phyloP scores from a whole-genome alignment of 192 early-diverging fungal species.

The Piromyces finnis region DNA sequence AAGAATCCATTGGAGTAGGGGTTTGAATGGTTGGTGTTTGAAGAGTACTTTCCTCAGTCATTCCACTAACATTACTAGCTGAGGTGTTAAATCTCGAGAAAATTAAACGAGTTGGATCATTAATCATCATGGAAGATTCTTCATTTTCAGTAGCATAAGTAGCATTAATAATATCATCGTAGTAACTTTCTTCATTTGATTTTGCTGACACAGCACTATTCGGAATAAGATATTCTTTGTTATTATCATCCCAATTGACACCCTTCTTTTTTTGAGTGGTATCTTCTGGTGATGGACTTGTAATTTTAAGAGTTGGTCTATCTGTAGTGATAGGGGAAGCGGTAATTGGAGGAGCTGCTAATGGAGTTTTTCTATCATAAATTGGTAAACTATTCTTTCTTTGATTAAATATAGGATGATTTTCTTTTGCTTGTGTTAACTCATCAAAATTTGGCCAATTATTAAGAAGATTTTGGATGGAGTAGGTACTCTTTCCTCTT shows the following conservation, averaged over 20 bases:
- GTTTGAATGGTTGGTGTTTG: background rate
- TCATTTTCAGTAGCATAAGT: background rate
- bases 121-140: background rate
- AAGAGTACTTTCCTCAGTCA: background rate
- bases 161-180: background rate
- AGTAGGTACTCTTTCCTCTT: background rate
- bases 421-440: background rate
- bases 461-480: background rate
- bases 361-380: background rate
- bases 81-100: background rate
- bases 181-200: background rate
- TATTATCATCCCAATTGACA: background rate
- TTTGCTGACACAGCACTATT: background rate
- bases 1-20: background rate
- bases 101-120: background rate
- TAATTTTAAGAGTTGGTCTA: background rate
- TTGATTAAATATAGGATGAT: background rate
- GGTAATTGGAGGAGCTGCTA: too few relatives aligned
- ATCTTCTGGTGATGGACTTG: background rate
- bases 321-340: too few relatives aligned
- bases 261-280: background rate
- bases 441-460: background rate
- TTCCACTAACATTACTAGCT: background rate
- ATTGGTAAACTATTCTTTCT: background rate
- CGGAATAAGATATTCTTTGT: background rate